Base-by-base conservation (phyloP, 2,329 filamentous ascomycete genomes). In the Alternaria longipes region DNA sequence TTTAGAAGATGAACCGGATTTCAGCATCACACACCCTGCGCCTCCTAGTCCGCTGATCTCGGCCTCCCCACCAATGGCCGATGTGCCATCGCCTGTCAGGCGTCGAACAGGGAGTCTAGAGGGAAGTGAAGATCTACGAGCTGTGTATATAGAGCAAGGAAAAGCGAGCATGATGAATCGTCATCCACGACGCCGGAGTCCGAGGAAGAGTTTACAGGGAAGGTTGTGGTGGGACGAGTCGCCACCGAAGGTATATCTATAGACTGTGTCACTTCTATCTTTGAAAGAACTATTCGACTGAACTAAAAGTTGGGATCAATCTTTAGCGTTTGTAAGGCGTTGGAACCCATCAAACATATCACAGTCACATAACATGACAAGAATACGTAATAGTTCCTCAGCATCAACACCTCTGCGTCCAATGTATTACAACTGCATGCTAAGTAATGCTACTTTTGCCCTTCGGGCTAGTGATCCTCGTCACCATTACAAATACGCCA, bases 391-490 rank as follows among this genome's bases (percentile, higher is more conserved):
- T 26, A 50, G 20, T 50, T 50, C 32, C 20, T 38, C 32, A 26
- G n/a, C 46, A 20, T 12, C 32, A 22, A 38, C 30, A 6, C 46
- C 14, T 36, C 46, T 16, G 46, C 46, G 32, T 50, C 24, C 32
- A 50, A 50, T 50, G 46, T 50, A 50, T 50, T 50, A 50, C 46
- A 50, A 50, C 46, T 24, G 32, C 46, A 50, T 50, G n/a, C 46
- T 50, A 24, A 7, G 22, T 50, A 26, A 50, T 36, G 46, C 46
- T 36, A 36, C 28, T 34, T 54, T 34, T 24, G 28, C 52, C 41
- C 32, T 9, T 24, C 1, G 11, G 30, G 32, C 46, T n/a, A 18
- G 20, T 50, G 8, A 50, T 36, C 46, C 30, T 5, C 12, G 36
- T 36, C 20, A 50, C 11, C 20, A 50, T 38, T 26, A 34, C 3